Evolutionary conservation across 257 asterid species (phyloP), one percentile per base, ranked within the genome.

Genomic region (Nicotiana tomentosiformis): DNA sequence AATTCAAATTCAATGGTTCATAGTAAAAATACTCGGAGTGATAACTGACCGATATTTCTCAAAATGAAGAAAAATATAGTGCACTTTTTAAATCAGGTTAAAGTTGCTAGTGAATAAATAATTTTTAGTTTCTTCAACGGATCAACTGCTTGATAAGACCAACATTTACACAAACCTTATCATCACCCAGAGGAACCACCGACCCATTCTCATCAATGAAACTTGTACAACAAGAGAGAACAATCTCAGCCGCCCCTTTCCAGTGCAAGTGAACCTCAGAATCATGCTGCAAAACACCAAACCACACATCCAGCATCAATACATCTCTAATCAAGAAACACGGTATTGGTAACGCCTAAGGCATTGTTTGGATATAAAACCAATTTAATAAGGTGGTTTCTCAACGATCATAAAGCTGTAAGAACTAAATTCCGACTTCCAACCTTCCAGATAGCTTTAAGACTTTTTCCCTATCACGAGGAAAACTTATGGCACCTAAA

Each of bases 231-330:
- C 86, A 95, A 87, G 90, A 91, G 46, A 95, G 93, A 55, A 95
- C 93, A 20, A 95, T 93, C 84, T 93, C 98, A 49, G 98, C 97
- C 82, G 98, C 98, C 85, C 98, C 98, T 90, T 95, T 95, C 98
- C 98, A 95, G 65, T 95, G 98, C 66, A 95, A 85, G 85, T 82
- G 94, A 81, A 92, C 88, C 82, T 91, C 94, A 65, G 93, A 88
- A 87, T 90, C 84, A 10, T 89, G 88, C 98, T 95, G 97, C 88
- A 82, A 70, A 85, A 20, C 37, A 77, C 70, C 86, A 32, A 66
- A 69, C 37, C 64, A 49, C 43, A 17, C 61, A 78, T 80, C 64
- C 32, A 33, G 49, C 29, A 60, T 81, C 33, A 83, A 37, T 60
- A 56, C 49, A 26, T 33, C 16, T 72, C 6, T 18, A 43, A 37